Evolutionary conservation across 2,329 filamentous ascomycete species (phyloP).

Genomic region (Calycina marina): DNA sequence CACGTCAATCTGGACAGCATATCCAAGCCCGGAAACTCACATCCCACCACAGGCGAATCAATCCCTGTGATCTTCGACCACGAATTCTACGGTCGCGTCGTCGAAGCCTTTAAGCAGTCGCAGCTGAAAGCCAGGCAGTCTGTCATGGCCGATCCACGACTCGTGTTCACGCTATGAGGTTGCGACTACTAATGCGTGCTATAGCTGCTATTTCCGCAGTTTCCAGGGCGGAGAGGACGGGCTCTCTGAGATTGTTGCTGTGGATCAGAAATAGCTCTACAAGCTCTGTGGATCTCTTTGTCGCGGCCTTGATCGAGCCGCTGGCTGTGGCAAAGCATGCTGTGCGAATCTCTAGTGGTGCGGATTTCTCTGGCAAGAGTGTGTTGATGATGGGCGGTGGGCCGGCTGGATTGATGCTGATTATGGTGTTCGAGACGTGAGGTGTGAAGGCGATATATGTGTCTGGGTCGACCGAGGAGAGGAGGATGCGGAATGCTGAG

Average conservation of each 20-base stretch:
- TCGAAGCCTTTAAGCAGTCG: not conserved
- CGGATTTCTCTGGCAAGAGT: not conserved
- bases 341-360: not conserved
- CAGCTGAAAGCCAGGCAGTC: not conserved
- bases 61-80: not conserved
- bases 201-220: not conserved
- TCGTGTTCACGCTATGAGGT: not conserved
- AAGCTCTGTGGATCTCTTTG: not conserved
- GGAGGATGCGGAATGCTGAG: not conserved
- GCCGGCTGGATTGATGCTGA: slow-evolving; percentile 2
- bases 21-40: too few species aligned
- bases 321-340: slow-evolving; percentile 1
- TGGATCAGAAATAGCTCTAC: not conserved
- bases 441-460: slow-evolving; percentile 2
- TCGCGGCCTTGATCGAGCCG: slow-evolving; percentile 3
- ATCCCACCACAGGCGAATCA: not conserved
- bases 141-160: not conserved
- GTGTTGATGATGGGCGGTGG: slow-evolving; percentile 4
- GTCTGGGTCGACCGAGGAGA: slow-evolving; percentile 1
- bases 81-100: not conserved
- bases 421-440: slow-evolving; percentile 1
- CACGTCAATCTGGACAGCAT: too few species aligned
- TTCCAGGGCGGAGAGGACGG: not conserved
- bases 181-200: not conserved
- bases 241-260: not conserved